phyloP scores from a whole-genome alignment of 768 basidiomycete species.

The Lentinula detonsa region DNA sequence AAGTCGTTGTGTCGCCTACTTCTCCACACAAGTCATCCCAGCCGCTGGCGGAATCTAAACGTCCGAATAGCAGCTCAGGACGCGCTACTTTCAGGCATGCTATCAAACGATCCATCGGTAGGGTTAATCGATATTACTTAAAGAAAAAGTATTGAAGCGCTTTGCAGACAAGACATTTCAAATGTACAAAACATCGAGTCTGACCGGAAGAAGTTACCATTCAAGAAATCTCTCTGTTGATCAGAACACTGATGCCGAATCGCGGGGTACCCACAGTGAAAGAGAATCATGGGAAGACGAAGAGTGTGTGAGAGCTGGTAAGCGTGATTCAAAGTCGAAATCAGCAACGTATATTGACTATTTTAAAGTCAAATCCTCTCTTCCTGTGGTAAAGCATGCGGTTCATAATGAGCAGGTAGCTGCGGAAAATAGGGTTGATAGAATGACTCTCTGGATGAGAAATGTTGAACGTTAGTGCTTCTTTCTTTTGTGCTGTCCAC shows the following conservation, averaged over 20 bases:
- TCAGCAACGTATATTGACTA: not conserved
- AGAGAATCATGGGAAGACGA: slow-evolving; percentile 49
- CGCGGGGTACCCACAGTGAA: slow-evolving; percentile 17
- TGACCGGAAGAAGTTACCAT: slow-evolving; percentile 39
- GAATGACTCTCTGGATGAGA: slow-evolving; percentile 78
- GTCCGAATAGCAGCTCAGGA: slow-evolving; percentile 12
- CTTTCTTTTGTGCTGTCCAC: not conserved
- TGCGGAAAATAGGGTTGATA: slow-evolving; percentile 50
- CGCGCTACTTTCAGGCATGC: slow-evolving; percentile 57
- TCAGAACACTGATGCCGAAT: slow-evolving; percentile 20
- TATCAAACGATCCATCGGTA: slow-evolving; percentile 71
- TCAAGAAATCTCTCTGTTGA: slow-evolving; percentile 37
- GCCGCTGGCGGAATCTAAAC: slow-evolving; percentile 20
- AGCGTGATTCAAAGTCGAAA: slow-evolving; percentile 5
- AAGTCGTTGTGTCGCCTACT: slow-evolving; percentile 2
- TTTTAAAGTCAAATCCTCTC: slow-evolving; percentile 39
- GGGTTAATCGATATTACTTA: slow-evolving; percentile 10
- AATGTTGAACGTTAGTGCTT: slow-evolving; percentile 71
- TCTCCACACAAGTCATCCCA: not conserved
- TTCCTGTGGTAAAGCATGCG: slow-evolving; percentile 49
- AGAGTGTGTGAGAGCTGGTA: slow-evolving; percentile 36
- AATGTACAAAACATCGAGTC: slow-evolving; percentile 58
- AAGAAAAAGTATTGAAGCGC: not conserved
- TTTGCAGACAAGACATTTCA: slow-evolving; percentile 58
- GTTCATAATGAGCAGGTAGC: slow-evolving; percentile 46